A percentile compares a stretch with the other conserved stretches of the same genome.
Conservation (phyloP, 73 alveolate species). For the Tetrahymena elliotti region DNA sequence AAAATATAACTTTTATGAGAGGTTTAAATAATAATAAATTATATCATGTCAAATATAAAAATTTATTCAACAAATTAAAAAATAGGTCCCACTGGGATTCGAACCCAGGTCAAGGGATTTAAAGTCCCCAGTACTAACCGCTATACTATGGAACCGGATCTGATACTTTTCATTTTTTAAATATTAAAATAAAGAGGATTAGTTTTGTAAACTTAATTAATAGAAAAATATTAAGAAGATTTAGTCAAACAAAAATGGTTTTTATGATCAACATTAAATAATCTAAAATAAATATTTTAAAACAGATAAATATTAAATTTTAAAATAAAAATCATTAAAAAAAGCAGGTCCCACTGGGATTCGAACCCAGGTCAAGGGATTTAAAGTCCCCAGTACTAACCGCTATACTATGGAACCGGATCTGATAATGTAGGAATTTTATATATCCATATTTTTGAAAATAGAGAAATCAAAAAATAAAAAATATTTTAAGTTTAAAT, state of each 20-base stretch:
- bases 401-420: conserved; percentile 1
- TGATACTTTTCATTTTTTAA: not conserved
- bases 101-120: not conserved
- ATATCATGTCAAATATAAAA: too few relatives aligned
- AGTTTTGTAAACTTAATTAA: too few relatives aligned
- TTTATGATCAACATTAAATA: too few relatives aligned
- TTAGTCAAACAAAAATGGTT: too few relatives aligned
- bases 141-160: not conserved
- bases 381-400: conserved; percentile 1
- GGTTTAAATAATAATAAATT: too few relatives aligned
- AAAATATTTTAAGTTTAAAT: too few relatives aligned
- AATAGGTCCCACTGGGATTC: not conserved
- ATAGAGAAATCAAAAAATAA: not conserved
- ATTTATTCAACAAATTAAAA: not conserved
- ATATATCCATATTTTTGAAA: not conserved
- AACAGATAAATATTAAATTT: too few relatives aligned
- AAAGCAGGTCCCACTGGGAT: not conserved
- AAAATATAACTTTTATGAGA: too few relatives aligned
- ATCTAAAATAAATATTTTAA: too few relatives aligned
- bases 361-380: conserved; percentile 4
- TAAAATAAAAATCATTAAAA: too few relatives aligned
- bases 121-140: not conserved
- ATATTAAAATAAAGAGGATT: too few relatives aligned
- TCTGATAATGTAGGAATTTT: not conserved
- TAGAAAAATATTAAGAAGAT: too few relatives aligned